Percentiles rank a stretch among this genome's conserved stretches.
Evolutionary conservation across 345 rosid species (phyloP).

Genomic region (Aurinia saxatilis): DNA sequence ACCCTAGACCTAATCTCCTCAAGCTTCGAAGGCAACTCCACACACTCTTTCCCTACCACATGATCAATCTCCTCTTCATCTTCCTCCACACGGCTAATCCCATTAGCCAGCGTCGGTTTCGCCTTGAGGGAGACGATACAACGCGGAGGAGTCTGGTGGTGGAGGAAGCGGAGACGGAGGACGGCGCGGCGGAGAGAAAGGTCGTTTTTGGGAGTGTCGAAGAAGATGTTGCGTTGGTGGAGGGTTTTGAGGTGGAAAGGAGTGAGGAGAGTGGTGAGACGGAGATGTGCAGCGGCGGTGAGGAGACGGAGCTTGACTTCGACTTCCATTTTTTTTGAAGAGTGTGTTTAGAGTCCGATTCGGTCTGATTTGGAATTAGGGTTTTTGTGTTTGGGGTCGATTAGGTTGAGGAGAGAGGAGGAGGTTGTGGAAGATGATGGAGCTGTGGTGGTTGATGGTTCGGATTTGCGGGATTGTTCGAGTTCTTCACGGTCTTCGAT

Average conservation of each 20-base stretch:
- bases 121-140: conserved; percentile 64
- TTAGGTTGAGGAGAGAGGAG: conserved; percentile 46
- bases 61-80: conserved; percentile 74
- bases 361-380: conserved; percentile 55
- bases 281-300: conserved; percentile 38
- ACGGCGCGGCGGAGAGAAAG: conserved; percentile 45
- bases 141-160: conserved; percentile 25
- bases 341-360: conserved; percentile 59
- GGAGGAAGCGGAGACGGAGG: conserved; percentile 54
- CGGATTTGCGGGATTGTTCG: conserved; percentile 57
- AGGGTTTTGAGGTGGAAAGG: conserved; percentile 52
- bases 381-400: conserved; percentile 47
- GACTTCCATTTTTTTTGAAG: too few species aligned
- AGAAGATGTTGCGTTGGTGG: conserved; percentile 64
- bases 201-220: conserved; percentile 46
- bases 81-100: conserved; percentile 84
- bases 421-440: conserved; percentile 26
- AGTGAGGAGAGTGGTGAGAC: conserved; percentile 44
- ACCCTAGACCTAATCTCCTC: conserved; percentile 45
- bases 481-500: conserved; percentile 86
- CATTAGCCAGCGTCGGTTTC: conserved; percentile 47
- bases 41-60: conserved; percentile 34
- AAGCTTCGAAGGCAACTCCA: conserved; percentile 40
- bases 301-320: conserved; percentile 69
- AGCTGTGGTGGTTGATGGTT: conserved; percentile 25